These are phyloP conservation scores for Endoconidiophora polonica DNA, from an alignment of 2,329 filamentous ascomycete species.

Conservation along the genomic window DNA sequence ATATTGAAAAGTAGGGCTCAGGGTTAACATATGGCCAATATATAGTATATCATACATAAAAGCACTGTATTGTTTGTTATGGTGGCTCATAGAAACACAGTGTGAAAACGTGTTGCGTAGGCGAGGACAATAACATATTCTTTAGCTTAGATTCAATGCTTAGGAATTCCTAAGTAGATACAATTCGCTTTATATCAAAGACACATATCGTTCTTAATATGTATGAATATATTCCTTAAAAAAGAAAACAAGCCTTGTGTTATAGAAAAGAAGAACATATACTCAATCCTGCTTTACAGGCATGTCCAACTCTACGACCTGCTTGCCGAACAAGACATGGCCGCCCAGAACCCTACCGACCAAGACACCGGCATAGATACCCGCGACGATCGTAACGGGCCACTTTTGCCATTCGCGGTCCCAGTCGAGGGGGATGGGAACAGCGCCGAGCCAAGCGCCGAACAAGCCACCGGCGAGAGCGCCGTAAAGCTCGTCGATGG, in stretches of 20 bases:
- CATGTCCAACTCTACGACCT: slow-evolving; percentile 18
- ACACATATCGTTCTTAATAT: background rate
- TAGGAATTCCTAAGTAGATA: too few relatives aligned
- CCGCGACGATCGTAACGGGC: slow-evolving; percentile 79
- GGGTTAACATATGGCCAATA: too few relatives aligned
- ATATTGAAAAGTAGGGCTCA: too few relatives aligned
- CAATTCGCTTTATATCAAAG: background rate
- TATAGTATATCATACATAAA: too few relatives aligned
- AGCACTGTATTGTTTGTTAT: too few relatives aligned
- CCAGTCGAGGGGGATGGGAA: slow-evolving; percentile 95
- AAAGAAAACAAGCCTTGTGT: background rate
- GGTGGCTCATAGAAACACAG: too few relatives aligned
- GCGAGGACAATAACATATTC: too few relatives aligned
- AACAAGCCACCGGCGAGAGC: slow-evolving; percentile 59
- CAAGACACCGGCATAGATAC: slow-evolving; percentile 63
- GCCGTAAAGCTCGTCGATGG: slow-evolving; percentile 73
- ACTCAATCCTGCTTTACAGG: slow-evolving; percentile 19
- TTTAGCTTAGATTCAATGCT: too few relatives aligned
- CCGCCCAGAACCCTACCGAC: slow-evolving; percentile 50
- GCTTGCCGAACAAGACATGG: slow-evolving; percentile 30
- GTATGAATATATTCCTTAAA: background rate
- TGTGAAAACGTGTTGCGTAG: too few relatives aligned
- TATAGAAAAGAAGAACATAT: background rate
- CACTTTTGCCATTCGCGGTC: slow-evolving; percentile 98
- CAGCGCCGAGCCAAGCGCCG: slow-evolving; percentile 82